A percentile compares a stretch with the other conserved stretches of the same genome.
Conservation (phyloP, 2,329 filamentous ascomycete genomes). For the Pyrenochaeta sp. region DNA sequence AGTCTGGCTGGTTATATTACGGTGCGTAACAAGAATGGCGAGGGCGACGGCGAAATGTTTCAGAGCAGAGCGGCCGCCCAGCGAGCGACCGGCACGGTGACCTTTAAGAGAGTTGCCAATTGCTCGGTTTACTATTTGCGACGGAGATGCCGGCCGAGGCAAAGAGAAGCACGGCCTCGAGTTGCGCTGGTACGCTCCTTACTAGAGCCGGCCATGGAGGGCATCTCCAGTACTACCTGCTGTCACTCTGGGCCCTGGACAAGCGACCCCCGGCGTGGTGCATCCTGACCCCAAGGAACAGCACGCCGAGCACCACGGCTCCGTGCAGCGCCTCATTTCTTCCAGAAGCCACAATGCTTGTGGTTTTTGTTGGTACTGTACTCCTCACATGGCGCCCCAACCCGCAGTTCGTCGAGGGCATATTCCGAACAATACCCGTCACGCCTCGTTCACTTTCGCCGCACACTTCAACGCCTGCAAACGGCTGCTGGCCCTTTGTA, state of each 20-base stretch:
- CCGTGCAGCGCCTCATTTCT: background rate
- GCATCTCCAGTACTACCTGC: background rate
- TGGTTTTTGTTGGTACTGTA: background rate
- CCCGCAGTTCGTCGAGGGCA: background rate
- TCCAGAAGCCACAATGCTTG: background rate
- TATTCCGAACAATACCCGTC: conserved; percentile 3
- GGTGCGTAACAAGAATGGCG: background rate
- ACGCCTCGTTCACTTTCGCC: background rate
- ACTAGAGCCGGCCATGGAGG: conserved; percentile 2
- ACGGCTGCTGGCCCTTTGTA: background rate
- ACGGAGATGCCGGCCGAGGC: conserved; percentile 11
- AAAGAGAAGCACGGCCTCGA: conserved; percentile 7
- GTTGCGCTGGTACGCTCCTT: background rate
- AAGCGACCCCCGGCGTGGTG: conserved; percentile 1
- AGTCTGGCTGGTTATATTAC: background rate
- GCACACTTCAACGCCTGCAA: background rate
- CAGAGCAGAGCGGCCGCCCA: too few species aligned
- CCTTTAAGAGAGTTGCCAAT: background rate
- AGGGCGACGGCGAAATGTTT: background rate
- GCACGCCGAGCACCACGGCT: background rate
- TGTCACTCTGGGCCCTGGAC: conserved; percentile 2
- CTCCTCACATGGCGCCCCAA: background rate
- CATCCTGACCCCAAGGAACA: background rate
- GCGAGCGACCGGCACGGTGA: background rate
- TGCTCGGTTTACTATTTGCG: background rate